Conservation (phyloP, 83 land plant genomes). For the Larix sibirica region DNA sequence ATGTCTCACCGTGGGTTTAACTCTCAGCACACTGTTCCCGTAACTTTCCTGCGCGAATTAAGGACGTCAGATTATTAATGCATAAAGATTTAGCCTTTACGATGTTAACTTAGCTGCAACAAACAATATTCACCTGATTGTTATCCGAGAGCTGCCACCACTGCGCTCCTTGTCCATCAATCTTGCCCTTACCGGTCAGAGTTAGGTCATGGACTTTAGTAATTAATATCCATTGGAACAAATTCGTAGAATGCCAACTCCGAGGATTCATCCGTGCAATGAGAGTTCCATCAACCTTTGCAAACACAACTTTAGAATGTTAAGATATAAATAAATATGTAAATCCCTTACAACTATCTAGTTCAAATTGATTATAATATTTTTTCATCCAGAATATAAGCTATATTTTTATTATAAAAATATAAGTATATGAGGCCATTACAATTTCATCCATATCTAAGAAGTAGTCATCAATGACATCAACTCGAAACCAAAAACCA, state of each 20-base stretch:
- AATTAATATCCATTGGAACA: constrained; percentile 32
- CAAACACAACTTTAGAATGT: neutral
- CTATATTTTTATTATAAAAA: too few relatives aligned
- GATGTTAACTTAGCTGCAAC: neutral
- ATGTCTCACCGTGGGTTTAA: neutral
- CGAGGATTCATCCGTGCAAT: constrained; percentile 12
- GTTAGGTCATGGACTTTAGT: constrained; percentile 12
- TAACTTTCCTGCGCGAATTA: neutral
- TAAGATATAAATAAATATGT: too few relatives aligned
- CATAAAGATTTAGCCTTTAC: too few relatives aligned
- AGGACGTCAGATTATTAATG: too few relatives aligned
- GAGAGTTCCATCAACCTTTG: constrained; percentile 34
- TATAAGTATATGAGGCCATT: too few relatives aligned
- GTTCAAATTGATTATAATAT: too few relatives aligned
- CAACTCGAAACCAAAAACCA: too few relatives aligned
- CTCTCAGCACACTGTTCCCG: neutral
- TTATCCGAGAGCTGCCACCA: constrained; percentile 24
- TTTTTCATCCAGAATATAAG: too few relatives aligned
- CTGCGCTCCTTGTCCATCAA: constrained; percentile 27
- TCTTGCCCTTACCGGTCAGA: constrained; percentile 17
- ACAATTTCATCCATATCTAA: too few relatives aligned
- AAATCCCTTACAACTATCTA: too few relatives aligned
- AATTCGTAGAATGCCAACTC: constrained; percentile 15
- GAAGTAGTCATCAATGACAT: too few relatives aligned
- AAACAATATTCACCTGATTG: neutral